A percentile compares a stretch with the other conserved stretches of the same genome.
Evolutionary conservation across 495 filamentous ascomycete genomes (phyloP).

Genomic region (Neurospora sp.): DNA sequence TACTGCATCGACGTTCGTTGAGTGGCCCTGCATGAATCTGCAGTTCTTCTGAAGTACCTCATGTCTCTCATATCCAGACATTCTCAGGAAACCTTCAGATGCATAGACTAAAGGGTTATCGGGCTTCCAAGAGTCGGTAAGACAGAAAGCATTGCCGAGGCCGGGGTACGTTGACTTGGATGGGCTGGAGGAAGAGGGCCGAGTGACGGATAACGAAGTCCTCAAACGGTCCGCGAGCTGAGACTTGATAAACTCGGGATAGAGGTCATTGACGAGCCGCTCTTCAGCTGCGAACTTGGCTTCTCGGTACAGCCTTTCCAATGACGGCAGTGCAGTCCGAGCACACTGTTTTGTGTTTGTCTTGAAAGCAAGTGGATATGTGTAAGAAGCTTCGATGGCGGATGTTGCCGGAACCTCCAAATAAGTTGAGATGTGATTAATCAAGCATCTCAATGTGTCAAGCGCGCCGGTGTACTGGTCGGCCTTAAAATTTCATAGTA

Average conservation of each 20-base stretch:
- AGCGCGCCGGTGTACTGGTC: constrained; percentile 27
- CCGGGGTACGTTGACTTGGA: constrained; percentile 21
- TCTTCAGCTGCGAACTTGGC: constrained; percentile 34
- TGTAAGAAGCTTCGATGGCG: constrained; percentile 29
- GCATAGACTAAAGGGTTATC: constrained; percentile 44
- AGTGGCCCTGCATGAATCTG: constrained; percentile 39
- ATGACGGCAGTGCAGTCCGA: constrained; percentile 25
- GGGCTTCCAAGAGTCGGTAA: constrained; percentile 18
- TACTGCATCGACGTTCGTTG: constrained; percentile 32
- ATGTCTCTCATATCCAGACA: constrained; percentile 36
- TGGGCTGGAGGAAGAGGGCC: neutral
- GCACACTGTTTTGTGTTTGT: constrained; percentile 32
- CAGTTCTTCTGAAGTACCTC: constrained; percentile 42
- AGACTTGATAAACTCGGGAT: constrained; percentile 39
- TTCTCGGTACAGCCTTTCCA: constrained; percentile 37
- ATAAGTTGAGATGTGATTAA: constrained; percentile 35
- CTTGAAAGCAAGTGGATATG: constrained; percentile 24
- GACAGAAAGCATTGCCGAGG: constrained; percentile 27
- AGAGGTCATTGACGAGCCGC: constrained; percentile 33
- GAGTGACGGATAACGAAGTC: constrained; percentile 12
- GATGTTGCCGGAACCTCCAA: constrained; percentile 31
- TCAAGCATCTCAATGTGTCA: constrained; percentile 27
- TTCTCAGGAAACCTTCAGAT: constrained; percentile 40
- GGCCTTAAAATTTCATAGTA: constrained; percentile 8
- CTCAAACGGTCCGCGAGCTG: constrained; percentile 22